Evolutionary conservation across 371 early-diverging fungal genomes (phyloP).

Genomic region (Rhizomucor miehei): DNA sequence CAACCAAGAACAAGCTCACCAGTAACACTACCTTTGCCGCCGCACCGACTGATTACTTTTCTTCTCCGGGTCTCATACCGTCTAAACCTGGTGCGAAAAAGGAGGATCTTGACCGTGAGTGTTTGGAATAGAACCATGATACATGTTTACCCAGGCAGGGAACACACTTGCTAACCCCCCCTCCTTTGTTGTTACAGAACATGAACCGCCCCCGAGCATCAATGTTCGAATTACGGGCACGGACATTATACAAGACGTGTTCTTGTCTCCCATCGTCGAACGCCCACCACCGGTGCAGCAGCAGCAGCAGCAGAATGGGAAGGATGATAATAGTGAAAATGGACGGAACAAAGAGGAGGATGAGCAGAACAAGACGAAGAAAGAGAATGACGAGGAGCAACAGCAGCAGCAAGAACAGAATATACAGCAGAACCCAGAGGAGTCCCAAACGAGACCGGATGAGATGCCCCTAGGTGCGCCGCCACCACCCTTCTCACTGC

Average conservation of each 20-base stretch:
- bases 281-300: slow-evolving; percentile 9
- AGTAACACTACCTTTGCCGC: slow-evolving; percentile 6
- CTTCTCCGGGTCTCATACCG: slow-evolving; percentile 10
- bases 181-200: slow-evolving; percentile 1
- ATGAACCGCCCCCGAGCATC: slow-evolving; percentile 15
- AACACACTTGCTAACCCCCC: too few relatives aligned
- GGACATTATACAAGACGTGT: slow-evolving; percentile 16
- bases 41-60: slow-evolving; percentile 13
- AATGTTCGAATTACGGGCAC: slow-evolving; percentile 20
- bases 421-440: too few relatives aligned
- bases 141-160: too few relatives aligned
- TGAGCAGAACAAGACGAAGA: too few relatives aligned
- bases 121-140: neutral
- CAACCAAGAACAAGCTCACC: slow-evolving; percentile 4
- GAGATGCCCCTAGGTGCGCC: slow-evolving; percentile 4
- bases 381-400: too few relatives aligned
- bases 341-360: too few relatives aligned
- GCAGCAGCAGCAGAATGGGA: neutral
- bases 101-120: neutral
- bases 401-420: neutral
- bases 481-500: slow-evolving; percentile 22
- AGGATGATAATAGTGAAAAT: too few relatives aligned
- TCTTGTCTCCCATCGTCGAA: slow-evolving; percentile 18
- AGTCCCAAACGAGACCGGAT: slow-evolving; percentile 11
- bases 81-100: neutral